phyloP scores from a whole-genome alignment of 2,329 filamentous ascomycete species.

The Albifimbria verrucaria region DNA sequence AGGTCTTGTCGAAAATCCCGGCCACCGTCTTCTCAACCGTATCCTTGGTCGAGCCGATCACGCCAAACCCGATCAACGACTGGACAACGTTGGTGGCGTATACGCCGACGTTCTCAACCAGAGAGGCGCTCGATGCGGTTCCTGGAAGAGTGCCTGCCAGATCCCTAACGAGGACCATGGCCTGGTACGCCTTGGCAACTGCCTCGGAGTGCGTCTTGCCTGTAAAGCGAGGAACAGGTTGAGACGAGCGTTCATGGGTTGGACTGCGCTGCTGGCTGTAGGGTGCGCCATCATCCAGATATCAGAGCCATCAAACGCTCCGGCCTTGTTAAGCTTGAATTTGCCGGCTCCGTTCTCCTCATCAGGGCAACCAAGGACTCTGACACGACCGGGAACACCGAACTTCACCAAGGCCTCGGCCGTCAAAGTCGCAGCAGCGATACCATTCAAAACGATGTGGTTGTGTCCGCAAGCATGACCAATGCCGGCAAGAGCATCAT shows the following conservation, averaged over 20 bases:
- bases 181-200: constrained; percentile 11
- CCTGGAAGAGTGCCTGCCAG: constrained; percentile 7
- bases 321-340: constrained; percentile 10
- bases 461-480: constrained; percentile 16
- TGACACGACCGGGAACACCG: constrained; percentile 10
- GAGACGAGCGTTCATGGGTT: constrained; percentile 15
- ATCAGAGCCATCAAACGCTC: constrained; percentile 10
- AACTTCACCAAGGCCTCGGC: constrained; percentile 10
- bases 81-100: constrained; percentile 13
- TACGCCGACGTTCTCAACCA: constrained; percentile 13
- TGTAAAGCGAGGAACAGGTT: constrained; percentile 11
- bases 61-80: constrained; percentile 9
- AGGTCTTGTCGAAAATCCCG: constrained; percentile 8
- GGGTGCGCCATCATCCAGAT: constrained; percentile 16
- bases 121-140: constrained; percentile 8
- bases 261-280: constrained; percentile 9
- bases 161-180: constrained; percentile 7
- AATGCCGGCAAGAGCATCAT: constrained; percentile 11
- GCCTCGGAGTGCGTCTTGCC: constrained; percentile 11
- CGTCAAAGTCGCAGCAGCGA: constrained; percentile 8
- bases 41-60: constrained; percentile 5
- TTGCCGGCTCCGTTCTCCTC: constrained; percentile 16
- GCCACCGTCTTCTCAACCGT: constrained; percentile 8
- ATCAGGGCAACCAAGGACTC: constrained; percentile 10
- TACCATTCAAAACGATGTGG: constrained; percentile 13